Conservation (phyloP, 2,329 filamentous ascomycete genomes). For the Aspergillus flavus region DNA sequence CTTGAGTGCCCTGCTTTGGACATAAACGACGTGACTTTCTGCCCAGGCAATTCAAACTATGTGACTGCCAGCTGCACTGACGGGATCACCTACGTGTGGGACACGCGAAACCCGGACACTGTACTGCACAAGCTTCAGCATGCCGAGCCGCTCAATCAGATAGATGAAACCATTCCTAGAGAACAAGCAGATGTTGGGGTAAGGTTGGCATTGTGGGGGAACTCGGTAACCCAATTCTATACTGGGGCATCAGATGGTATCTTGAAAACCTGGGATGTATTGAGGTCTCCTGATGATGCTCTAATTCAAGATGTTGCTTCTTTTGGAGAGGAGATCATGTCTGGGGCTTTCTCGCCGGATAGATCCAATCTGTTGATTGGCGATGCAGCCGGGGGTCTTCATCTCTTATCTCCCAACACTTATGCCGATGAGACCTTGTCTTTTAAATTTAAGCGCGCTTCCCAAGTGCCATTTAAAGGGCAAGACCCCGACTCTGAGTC, state of each 20-base stretch:
- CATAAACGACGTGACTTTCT: constrained; percentile 63
- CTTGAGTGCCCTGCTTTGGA: constrained; percentile 62
- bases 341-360: constrained; percentile 60
- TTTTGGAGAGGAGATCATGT: constrained; percentile 59
- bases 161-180: constrained; percentile 40
- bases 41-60: constrained; percentile 48
- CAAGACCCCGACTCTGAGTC: constrained; percentile 24
- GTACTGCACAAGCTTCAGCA: constrained; percentile 56
- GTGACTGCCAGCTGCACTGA: constrained; percentile 64
- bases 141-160: constrained; percentile 52
- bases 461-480: constrained; percentile 12
- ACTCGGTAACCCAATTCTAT: constrained; percentile 55
- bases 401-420: constrained; percentile 49
- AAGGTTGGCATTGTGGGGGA: constrained; percentile 60
- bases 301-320: constrained; percentile 54
- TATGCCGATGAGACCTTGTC: constrained; percentile 23
- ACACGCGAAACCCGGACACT: constrained; percentile 50
- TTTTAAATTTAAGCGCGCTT: constrained; percentile 31
- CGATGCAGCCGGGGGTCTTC: constrained; percentile 58
- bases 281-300: constrained; percentile 53
- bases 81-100: constrained; percentile 63
- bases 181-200: constrained; percentile 62
- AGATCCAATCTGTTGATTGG: constrained; percentile 59
- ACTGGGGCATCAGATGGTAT: constrained; percentile 64
- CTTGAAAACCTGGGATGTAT: constrained; percentile 63